Percentiles rank a stretch among this genome's conserved stretches.
These are phyloP conservation scores for Hortaea werneckii DNA, from an alignment of 2,329 filamentous ascomycete genomes.

Conservation along the genomic window DNA sequence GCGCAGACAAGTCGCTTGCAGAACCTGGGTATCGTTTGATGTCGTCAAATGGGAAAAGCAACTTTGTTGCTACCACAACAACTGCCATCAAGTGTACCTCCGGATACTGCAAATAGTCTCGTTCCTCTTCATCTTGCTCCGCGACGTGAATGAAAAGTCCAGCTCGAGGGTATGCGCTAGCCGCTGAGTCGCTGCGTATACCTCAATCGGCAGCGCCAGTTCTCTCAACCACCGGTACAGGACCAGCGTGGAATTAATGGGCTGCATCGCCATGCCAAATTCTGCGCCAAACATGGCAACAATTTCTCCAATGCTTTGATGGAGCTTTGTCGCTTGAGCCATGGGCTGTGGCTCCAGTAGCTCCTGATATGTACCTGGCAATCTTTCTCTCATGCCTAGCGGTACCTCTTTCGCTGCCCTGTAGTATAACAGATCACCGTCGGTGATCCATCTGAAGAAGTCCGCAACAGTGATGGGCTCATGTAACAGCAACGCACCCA, in stretches of 20 bases:
- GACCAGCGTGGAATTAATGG: slow-evolving; percentile 59
- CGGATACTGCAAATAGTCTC: slow-evolving; percentile 50
- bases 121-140: slow-evolving; percentile 16
- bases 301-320: slow-evolving; percentile 52
- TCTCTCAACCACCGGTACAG: slow-evolving; percentile 60
- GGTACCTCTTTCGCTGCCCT: slow-evolving; percentile 51
- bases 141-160: slow-evolving; percentile 45
- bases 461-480: slow-evolving; percentile 69
- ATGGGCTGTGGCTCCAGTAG: slow-evolving; percentile 45
- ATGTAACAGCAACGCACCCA: slow-evolving; percentile 64
- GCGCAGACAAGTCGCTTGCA: slow-evolving; percentile 45
- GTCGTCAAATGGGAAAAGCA: slow-evolving; percentile 65
- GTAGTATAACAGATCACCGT: slow-evolving; percentile 61
- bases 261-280: slow-evolving; percentile 61
- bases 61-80: slow-evolving; percentile 65
- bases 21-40: slow-evolving; percentile 41
- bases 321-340: slow-evolving; percentile 48
- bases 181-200: slow-evolving; percentile 49
- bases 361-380: slow-evolving; percentile 52
- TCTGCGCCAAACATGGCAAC: slow-evolving; percentile 54
- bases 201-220: slow-evolving; percentile 64
- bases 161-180: slow-evolving; percentile 45
- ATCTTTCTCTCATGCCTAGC: slow-evolving; percentile 52
- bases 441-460: slow-evolving; percentile 55
- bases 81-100: slow-evolving; percentile 64